Evolutionary conservation across 768 basidiomycete species (phyloP).

Genomic region (Cystobasidium onofrii): DNA sequence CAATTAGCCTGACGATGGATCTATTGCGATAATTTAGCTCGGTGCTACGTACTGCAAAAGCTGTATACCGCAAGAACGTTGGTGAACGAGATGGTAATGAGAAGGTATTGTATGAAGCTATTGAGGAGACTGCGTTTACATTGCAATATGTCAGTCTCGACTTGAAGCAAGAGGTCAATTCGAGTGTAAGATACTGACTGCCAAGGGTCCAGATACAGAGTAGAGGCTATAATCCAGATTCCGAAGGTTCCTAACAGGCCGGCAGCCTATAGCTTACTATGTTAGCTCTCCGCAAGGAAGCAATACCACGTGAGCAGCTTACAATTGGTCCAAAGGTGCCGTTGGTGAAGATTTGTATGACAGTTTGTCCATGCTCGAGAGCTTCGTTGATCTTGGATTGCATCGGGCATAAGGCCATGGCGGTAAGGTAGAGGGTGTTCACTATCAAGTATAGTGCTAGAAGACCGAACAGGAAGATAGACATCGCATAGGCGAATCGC

Average conservation of each 20-base stretch:
- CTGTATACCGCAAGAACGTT: conserved; percentile 72
- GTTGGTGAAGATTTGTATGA: conserved; percentile 35
- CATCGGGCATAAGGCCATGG: conserved; percentile 55
- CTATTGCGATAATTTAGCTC: too few relatives aligned
- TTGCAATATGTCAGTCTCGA: too few relatives aligned
- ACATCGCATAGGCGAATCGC: conserved; percentile 56
- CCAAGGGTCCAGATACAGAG: conserved; percentile 68
- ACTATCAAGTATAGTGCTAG: conserved; percentile 74
- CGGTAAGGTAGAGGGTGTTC: conserved; percentile 45
- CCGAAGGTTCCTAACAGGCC: conserved; percentile 41
- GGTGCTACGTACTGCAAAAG: conserved; percentile 58
- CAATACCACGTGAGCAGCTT: background rate
- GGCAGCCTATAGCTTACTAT: conserved; percentile 27
- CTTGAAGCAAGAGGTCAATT: background rate
- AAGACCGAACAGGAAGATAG: conserved; percentile 65
- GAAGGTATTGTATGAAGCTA: conserved; percentile 18
- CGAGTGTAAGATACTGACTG: conserved; percentile 47
- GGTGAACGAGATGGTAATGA: conserved; percentile 25
- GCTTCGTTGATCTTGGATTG: conserved; percentile 8
- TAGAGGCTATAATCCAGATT: conserved; percentile 43
- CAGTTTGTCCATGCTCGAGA: background rate
- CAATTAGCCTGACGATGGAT: too few relatives aligned
- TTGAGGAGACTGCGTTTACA: conserved; percentile 13
- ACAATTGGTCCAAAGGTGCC: conserved; percentile 38
- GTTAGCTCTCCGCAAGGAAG: background rate